phyloP scores from a whole-genome alignment of 2,329 filamentous ascomycete species.

The Aspergillus piperis region DNA sequence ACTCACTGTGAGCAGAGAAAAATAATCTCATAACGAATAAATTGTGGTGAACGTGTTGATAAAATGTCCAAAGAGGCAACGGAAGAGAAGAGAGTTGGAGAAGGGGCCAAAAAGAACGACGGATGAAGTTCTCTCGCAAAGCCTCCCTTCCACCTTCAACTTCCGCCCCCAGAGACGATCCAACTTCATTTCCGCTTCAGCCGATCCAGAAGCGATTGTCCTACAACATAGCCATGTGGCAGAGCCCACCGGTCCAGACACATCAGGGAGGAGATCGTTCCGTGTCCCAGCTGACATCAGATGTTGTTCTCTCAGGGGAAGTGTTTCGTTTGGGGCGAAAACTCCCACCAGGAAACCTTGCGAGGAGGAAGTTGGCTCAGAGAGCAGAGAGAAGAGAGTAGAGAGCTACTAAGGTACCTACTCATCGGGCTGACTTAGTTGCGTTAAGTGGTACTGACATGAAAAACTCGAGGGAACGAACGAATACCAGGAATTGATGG shows the following conservation, averaged over 20 bases:
- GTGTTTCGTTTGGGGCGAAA: background rate
- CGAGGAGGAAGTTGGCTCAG: background rate
- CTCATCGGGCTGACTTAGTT: background rate
- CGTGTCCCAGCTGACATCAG: slow-evolving; percentile 3
- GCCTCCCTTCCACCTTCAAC: background rate
- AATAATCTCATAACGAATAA: background rate
- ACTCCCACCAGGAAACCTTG: background rate
- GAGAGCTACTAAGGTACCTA: background rate
- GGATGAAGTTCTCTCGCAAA: background rate
- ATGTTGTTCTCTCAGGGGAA: background rate
- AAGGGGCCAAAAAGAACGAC: background rate
- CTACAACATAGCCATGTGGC: slow-evolving; percentile 1
- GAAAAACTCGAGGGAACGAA: background rate
- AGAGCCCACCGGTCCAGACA: background rate
- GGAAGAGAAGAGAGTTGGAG: background rate
- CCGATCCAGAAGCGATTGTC: background rate
- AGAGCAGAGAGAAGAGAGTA: background rate
- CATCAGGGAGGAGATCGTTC: background rate
- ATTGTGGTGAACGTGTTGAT: background rate
- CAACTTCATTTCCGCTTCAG: background rate
- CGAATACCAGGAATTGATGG: background rate
- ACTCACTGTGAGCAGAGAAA: background rate
- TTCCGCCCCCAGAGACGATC: slow-evolving; percentile 9
- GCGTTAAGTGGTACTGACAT: background rate
- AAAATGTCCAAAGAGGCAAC: too few relatives aligned